Conservation (phyloP, 129 eudicot species). For the Centella asiatica region DNA sequence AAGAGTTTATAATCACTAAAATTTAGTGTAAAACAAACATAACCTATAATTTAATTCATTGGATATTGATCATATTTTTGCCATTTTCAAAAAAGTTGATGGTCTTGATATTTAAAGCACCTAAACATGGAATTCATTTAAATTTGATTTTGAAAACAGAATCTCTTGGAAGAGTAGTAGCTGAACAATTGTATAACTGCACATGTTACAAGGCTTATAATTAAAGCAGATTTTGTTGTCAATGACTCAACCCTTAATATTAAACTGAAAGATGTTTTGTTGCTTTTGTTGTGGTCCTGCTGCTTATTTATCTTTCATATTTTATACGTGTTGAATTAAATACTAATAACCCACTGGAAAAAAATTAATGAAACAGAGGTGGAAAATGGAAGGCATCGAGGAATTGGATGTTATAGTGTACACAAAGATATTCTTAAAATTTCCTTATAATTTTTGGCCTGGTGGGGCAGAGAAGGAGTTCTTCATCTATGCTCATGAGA, state of each 20-base stretch:
- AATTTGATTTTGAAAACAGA: conserved; percentile 4
- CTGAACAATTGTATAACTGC: conserved; percentile 12
- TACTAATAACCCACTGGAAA: conserved; percentile 8
- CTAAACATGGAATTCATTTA: too few relatives aligned
- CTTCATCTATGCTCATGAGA: conserved; percentile 80
- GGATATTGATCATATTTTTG: too few relatives aligned
- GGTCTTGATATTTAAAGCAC: too few relatives aligned
- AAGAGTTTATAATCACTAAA: too few relatives aligned
- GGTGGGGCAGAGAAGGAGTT: conserved; percentile 82
- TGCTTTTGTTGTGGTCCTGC: conserved; percentile 8
- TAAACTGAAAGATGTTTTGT: background rate
- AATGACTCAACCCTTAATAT: background rate
- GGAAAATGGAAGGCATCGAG: conserved; percentile 78
- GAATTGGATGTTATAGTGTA: conserved; percentile 82
- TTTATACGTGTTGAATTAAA: background rate
- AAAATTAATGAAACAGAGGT: conserved; percentile 44
- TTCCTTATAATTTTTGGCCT: conserved; percentile 78
- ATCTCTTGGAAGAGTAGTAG: conserved; percentile 8
- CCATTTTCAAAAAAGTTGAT: too few relatives aligned
- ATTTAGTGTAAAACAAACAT: too few relatives aligned
- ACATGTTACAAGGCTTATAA: background rate
- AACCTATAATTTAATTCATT: too few relatives aligned
- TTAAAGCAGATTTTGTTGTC: background rate
- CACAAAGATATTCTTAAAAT: conserved; percentile 82
- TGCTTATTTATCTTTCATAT: background rate